Evolutionary conservation across 192 early-diverging fungal species (phyloP), one percentile per base, ranked within the genome.

Genomic region (Linnemannia schmuckeri): DNA sequence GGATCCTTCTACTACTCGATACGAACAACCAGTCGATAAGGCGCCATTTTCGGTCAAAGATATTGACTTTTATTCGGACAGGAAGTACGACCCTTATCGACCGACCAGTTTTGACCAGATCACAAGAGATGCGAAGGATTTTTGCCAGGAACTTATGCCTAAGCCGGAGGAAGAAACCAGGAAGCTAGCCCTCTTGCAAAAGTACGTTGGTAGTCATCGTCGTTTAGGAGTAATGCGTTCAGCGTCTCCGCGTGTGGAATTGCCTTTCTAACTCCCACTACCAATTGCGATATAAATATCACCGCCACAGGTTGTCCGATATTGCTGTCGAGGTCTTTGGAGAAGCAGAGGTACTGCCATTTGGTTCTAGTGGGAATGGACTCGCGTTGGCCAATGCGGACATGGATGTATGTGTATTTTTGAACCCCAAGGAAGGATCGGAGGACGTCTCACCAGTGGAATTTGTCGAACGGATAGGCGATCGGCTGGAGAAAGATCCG

Each of bases 381-480:
- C 44, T 86, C 20, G 84, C 84, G 0, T 72, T 86, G 13, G 84
- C 84, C 27, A 86, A 86, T 42, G 84, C 84, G 0, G 84, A 86
- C 41, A 86, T 86, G 84, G 84, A 86, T 30, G 84, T 86, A 2
- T 86, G 84, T 55, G 84, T 86, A 5, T 86, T 86, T 70, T 44
- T 86, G 79, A 80, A 68, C 27, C 18, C n/a, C 27, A 63, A 81
- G 27, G 61, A 80, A 9, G 77, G 66, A 46, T 46, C 46, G 24
- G 78, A 79, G 17, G 74, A 85, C 22, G 84, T 86, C 8, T 86
- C 84, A 8, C 79, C 84, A 12, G 84, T 80, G 2, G 84, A 86
- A n/a, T 86, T 86, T 70, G 84, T 86, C n/a, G 84, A 86, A 52
- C 78, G 84, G 84, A 81, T 86, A 79, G 83, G 83, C 17, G 78